phyloP scores from a whole-genome alignment of 352 stramenopile species.

The Phytophthora capsici region DNA sequence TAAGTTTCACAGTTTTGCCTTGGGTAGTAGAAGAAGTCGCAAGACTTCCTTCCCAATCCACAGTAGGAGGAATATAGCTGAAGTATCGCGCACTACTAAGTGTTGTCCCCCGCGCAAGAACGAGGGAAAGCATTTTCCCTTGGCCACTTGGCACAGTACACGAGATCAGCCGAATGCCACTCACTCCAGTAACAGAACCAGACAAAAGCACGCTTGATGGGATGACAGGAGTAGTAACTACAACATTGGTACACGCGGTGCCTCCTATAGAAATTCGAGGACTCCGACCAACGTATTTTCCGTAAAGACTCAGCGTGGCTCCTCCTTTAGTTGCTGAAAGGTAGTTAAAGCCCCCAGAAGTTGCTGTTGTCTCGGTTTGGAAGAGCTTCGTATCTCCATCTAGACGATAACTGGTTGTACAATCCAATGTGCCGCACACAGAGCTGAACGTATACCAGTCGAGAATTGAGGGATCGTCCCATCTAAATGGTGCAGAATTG shows the following conservation, averaged over 20 bases:
- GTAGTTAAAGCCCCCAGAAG: slow-evolving; percentile 38
- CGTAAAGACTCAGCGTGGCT: slow-evolving; percentile 54
- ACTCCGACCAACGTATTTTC: slow-evolving; percentile 60
- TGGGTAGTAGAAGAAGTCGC: slow-evolving; percentile 41
- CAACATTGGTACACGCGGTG: slow-evolving; percentile 40
- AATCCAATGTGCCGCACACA: slow-evolving; percentile 49
- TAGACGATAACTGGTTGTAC: slow-evolving; percentile 54
- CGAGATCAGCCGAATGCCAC: slow-evolving; percentile 45
- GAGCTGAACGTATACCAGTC: slow-evolving; percentile 61
- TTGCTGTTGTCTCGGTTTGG: slow-evolving; percentile 31
- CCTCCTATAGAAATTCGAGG: slow-evolving; percentile 42
- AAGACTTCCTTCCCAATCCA: slow-evolving; percentile 46
- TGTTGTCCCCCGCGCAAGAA: slow-evolving; percentile 42
- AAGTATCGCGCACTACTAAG: slow-evolving; percentile 52
- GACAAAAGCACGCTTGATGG: slow-evolving; percentile 32
- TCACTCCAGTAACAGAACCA: slow-evolving; percentile 27
- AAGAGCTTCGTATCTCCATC: slow-evolving; percentile 54
- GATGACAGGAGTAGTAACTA: slow-evolving; percentile 28
- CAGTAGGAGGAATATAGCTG: slow-evolving; percentile 55
- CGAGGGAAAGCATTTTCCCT: slow-evolving; percentile 45
- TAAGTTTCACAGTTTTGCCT: slow-evolving; percentile 51
- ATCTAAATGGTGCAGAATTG: slow-evolving; percentile 64
- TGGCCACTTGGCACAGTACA: slow-evolving; percentile 57
- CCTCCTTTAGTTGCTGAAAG: slow-evolving; percentile 51
- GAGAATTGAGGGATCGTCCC: slow-evolving; percentile 60